These are phyloP conservation scores for Aspergillus sp. DNA, from an alignment of 2,329 filamentous ascomycete genomes.

Conservation along the genomic window DNA sequence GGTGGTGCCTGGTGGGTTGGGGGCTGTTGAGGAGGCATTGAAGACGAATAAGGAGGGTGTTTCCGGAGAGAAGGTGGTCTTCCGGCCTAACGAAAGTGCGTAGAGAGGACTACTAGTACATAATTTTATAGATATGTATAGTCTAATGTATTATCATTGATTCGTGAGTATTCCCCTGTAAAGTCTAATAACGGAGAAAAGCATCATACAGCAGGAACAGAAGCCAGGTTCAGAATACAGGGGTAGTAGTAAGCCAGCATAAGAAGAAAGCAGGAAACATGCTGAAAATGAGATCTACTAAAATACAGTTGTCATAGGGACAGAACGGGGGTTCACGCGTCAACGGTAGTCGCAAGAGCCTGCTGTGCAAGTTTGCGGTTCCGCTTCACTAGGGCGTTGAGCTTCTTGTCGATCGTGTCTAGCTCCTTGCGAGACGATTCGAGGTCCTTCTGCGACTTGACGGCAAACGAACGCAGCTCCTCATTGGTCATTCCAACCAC, in stretches of 20 bases:
- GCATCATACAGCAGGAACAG: too few species aligned
- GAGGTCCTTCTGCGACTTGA: slow-evolving; percentile 62
- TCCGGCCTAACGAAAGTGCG: slow-evolving; percentile 9
- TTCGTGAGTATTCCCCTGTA: too few species aligned
- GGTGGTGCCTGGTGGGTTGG: slow-evolving; percentile 33
- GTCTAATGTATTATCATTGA: too few species aligned
- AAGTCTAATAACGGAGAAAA: too few species aligned
- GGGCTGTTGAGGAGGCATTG: slow-evolving; percentile 20
- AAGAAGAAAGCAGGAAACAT: too few species aligned
- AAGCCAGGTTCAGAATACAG: too few species aligned
- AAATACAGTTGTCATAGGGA: too few species aligned
- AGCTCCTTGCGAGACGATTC: slow-evolving; percentile 72
- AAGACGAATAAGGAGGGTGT: slow-evolving; percentile 22
- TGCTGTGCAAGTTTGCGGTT: slow-evolving; percentile 49
- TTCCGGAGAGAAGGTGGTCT: slow-evolving; percentile 23
- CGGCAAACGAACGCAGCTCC: slow-evolving; percentile 42
- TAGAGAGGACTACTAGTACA: background rate
- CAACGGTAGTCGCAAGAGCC: slow-evolving; percentile 32
- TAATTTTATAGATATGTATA: too few species aligned
- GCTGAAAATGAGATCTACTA: too few species aligned
- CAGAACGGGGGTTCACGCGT: background rate
- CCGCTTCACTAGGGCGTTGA: slow-evolving; percentile 42
- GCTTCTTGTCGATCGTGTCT: slow-evolving; percentile 49
- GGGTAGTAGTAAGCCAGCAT: too few species aligned
- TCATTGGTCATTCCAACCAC: slow-evolving; percentile 46